These are phyloP conservation scores for Chlamydomonas sp. DNA, from an alignment of 139 green algal species.

Conservation along the genomic window DNA sequence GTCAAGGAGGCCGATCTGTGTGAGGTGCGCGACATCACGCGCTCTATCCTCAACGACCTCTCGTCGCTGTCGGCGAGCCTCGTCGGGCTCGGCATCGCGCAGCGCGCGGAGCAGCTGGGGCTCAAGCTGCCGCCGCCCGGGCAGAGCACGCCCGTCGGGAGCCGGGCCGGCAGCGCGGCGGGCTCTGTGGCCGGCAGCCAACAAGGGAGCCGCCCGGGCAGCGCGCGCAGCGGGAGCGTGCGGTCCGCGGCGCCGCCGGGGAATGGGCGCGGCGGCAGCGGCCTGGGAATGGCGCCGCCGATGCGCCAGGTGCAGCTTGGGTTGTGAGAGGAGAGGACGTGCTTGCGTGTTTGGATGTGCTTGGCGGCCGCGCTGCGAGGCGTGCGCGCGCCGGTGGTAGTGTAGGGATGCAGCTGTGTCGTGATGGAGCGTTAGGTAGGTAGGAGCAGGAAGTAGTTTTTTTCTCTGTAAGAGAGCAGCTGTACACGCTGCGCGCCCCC, in stretches of 20 bases:
- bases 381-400: no score
- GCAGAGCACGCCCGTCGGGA: not conserved
- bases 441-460: no score
- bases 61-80: slow-evolving; percentile 18
- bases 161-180: not conserved
- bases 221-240: not conserved
- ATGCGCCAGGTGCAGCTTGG: no score
- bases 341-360: no score
- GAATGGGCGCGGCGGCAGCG: no score
- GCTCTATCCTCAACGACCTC: slow-evolving; percentile 35
- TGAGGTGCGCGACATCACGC: slow-evolving; percentile 20
- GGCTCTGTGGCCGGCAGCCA: not conserved
- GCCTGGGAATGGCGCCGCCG: not conserved
- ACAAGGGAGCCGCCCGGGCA: not conserved
- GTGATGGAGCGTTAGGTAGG: no score
- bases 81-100: slow-evolving; percentile 20
- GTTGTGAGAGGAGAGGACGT: no score
- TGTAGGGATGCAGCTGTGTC: no score
- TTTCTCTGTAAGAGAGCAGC: no score
- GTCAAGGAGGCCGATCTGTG: slow-evolving; percentile 18
- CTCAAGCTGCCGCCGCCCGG: slow-evolving; percentile 28
- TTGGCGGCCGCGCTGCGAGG: no score
- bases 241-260: not conserved
- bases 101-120: slow-evolving; percentile 28
- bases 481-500: no score